Evolutionary conservation across 805 yeast species (phyloP), one percentile per base, ranked within the genome.

Genomic region (Saccharomycopsis microspora): DNA sequence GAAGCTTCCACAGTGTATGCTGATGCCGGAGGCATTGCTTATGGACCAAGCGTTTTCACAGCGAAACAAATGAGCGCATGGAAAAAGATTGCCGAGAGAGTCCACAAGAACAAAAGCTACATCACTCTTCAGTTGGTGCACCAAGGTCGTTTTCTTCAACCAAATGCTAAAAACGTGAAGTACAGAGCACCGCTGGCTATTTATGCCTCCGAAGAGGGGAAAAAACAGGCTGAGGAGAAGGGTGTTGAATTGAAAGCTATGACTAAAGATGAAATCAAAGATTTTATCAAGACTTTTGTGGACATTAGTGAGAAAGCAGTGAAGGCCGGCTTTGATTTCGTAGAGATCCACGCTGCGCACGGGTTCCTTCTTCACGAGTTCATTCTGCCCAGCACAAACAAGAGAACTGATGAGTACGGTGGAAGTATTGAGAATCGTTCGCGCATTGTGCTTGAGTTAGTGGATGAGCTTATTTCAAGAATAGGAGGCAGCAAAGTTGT

Each of bases 331-430:
- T 68, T 69, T 44, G 85, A 82, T 60, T 80, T 79, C 54, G 73
- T 82, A 33, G 86, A 82, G 61, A 63, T 82, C 43, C 88, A 81
- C 59, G 67, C 67, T 38, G 87, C 87, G 28, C 78, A 80, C 59
- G 87, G 88, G n/a, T 81, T 76, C 58, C 60, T 82, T 50, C 55
- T 76, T 37, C 68, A 71, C 61, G 75, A 76, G 60, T 80, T 82
- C 56, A 58, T 80, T 54, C 73, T 76, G 41, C 66, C 70, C 9
- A 56, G 62, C 5, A 64, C 69, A 43, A 70, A 71, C 59, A 60
- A 72, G 43, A 62, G 71, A 63, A 68, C 70, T 4, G 81, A 76
- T 58, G 67, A 72, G 54, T 76, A 75, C 53, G 81, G 80, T 52
- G 81, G 80, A 3, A 64, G 70, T 5, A 68, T 73, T 54, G 76